Conservation (phyloP, 441 rosid species). For the Pelargonium australe region DNA sequence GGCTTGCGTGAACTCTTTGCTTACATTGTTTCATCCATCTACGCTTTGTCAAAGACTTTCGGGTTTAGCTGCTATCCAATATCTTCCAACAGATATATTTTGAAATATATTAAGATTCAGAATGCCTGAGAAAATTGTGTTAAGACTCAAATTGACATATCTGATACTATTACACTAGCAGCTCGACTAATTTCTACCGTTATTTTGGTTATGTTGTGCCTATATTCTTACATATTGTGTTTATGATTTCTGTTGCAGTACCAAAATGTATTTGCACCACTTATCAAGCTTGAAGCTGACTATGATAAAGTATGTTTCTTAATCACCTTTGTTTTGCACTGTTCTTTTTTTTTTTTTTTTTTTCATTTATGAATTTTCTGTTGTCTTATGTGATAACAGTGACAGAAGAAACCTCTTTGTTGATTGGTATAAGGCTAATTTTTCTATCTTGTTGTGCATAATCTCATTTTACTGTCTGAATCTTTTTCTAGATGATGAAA, state of each 20-base stretch:
- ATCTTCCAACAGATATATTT: not conserved
- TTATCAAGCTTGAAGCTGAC: constrained; percentile 99
- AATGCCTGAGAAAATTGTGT: not conserved
- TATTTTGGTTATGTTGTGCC: not conserved
- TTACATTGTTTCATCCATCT: not conserved
- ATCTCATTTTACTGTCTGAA: constrained; percentile 18
- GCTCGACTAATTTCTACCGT: not conserved
- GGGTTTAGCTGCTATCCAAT: not conserved
- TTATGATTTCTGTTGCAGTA: constrained; percentile 47
- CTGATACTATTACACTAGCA: not conserved
- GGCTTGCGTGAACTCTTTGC: not conserved
- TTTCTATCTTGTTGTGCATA: not conserved
- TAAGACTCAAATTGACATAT: not conserved
- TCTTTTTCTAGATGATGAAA: constrained; percentile 83
- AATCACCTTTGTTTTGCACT: not conserved
- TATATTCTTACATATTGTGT: constrained; percentile 17
- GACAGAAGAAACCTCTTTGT: not conserved
- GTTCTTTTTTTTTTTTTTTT: not conserved
- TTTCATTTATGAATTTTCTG: not conserved
- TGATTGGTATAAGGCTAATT: not conserved
- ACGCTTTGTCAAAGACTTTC: not conserved
- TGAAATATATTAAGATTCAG: not conserved
- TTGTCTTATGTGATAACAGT: not conserved
- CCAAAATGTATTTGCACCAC: constrained; percentile 99
- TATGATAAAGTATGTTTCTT: constrained; percentile 73